Evolutionary conservation across 495 filamentous ascomycete species (phyloP), one percentile per base, ranked within the genome.

Genomic region (Aspergillus biplanus): DNA sequence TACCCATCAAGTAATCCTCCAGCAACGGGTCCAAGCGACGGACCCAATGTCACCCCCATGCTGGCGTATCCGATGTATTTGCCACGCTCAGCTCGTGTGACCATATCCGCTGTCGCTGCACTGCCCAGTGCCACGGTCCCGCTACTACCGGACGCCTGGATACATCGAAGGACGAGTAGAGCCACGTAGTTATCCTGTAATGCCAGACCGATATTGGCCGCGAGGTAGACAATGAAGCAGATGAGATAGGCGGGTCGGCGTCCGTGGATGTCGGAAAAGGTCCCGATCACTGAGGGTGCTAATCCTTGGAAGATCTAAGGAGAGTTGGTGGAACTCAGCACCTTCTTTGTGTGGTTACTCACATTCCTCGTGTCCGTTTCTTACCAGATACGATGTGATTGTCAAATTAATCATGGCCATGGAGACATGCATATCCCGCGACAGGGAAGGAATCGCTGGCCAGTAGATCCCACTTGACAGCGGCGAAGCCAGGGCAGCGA

Each of bases 1-100:
- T 83, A 89, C 34, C 89, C 79, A 8, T 80, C 75, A 1, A 92
- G 73, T 0, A 91, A 61, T 0, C 89, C 89, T 3, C 90, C 89
- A 16, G 92, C 79, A 0, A 90, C 78, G 0, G 87, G 88, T 1
- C 84, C 86, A 5, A 90, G 59, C 0, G 83, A 77, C 4, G 86
- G 84, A 0, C 83, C 85, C 8, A 78, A 39, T 0, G 72, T 67
- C 3, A 67, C 61, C 0, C 73, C 71, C 46, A 73, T 62, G 11
- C 65, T 49, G 1, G 72, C 68, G 52, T 73, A 79, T 0, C 66
- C 78, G 1, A 85, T 76, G 42, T 81, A 82, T 55, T 71, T 75
- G 0, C 82, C 83, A 13, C 83, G 68, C 58, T 85, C 81, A 0
- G 76, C 64, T 5, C 72, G 66, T 4, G 78, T 78, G 11, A 68